Conservation (phyloP, 2,329 filamentous ascomycete species). For the Didymella keratinophila region DNA sequence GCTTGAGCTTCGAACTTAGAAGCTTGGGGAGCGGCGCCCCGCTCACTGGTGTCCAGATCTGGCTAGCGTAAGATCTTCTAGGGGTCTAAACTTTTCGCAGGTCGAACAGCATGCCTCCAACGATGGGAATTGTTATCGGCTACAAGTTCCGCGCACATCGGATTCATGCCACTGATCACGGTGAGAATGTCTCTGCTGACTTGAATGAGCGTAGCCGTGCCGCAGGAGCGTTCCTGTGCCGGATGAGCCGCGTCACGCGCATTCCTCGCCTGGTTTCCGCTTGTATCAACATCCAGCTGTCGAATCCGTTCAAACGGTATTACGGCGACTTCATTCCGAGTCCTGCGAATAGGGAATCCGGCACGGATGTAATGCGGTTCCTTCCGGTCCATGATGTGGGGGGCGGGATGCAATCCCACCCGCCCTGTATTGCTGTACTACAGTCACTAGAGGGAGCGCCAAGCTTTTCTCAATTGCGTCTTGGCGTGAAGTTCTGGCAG, state of each 20-base stretch:
- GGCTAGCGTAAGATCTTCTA: background rate
- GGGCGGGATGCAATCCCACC: background rate
- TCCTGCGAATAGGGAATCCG: background rate
- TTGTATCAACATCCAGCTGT: background rate
- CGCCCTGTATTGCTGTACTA: conserved; percentile 1
- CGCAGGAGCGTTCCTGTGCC: background rate
- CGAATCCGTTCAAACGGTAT: background rate
- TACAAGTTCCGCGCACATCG: background rate
- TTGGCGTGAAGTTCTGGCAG: background rate
- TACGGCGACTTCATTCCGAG: conserved; percentile 4
- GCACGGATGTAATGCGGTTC: background rate
- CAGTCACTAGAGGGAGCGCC: background rate
- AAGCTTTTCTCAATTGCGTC: background rate
- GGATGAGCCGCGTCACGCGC: background rate
- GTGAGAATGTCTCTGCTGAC: background rate
- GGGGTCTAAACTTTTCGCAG: background rate
- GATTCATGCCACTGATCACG: background rate
- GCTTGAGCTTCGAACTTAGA: background rate
- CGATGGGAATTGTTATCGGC: background rate
- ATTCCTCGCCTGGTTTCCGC: conserved; percentile 11
- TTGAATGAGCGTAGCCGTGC: background rate
- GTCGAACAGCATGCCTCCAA: background rate
- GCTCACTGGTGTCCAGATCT: background rate
- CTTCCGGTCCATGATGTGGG: background rate
- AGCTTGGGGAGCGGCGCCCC: background rate